These are phyloP conservation scores for Heterobasidion irregulare DNA, from an alignment of 1,284 basidiomycete genomes.

Conservation along the genomic window DNA sequence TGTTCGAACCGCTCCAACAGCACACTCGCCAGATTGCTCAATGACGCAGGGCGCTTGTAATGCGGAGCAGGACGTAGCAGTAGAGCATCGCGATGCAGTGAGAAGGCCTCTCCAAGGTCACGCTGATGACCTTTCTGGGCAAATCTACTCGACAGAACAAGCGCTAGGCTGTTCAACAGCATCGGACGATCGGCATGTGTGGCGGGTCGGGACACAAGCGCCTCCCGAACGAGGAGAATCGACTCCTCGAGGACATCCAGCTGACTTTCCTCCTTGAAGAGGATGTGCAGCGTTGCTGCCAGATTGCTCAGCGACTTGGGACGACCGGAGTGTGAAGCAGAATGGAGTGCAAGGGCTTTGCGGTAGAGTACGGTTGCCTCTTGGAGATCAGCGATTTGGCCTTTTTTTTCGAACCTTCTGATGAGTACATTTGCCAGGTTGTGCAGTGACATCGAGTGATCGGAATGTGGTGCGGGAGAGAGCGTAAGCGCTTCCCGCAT, in stretches of 20 bases:
- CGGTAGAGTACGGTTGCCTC: not conserved
- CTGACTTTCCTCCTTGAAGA: not conserved
- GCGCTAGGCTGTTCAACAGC: too few relatives aligned
- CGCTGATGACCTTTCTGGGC: too few relatives aligned
- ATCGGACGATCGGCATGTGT: not conserved
- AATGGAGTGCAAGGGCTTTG: not conserved
- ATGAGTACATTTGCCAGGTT: not conserved
- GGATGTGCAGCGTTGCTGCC: not conserved
- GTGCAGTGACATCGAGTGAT: not conserved
- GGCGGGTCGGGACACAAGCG: not conserved
- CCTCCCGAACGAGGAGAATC: not conserved
- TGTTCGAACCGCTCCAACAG: too few relatives aligned
- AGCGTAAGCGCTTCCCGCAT: not conserved
- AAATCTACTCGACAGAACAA: too few relatives aligned
- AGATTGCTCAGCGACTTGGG: not conserved
- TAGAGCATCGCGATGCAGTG: too few relatives aligned
- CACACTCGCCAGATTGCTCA: too few relatives aligned
- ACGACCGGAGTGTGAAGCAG: not conserved
- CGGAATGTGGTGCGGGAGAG: not conserved
- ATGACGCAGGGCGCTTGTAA: too few relatives aligned
- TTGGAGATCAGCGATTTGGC: not conserved
- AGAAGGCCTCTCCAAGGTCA: too few relatives aligned
- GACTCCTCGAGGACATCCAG: not conserved
- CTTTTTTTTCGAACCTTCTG: not conserved
- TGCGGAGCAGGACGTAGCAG: too few relatives aligned